A percentile compares a stretch with the other conserved stretches of the same genome.
Evolutionary conservation across 176 grass and related monocot genomes (phyloP).

Genomic region (Thalia dealbata): DNA sequence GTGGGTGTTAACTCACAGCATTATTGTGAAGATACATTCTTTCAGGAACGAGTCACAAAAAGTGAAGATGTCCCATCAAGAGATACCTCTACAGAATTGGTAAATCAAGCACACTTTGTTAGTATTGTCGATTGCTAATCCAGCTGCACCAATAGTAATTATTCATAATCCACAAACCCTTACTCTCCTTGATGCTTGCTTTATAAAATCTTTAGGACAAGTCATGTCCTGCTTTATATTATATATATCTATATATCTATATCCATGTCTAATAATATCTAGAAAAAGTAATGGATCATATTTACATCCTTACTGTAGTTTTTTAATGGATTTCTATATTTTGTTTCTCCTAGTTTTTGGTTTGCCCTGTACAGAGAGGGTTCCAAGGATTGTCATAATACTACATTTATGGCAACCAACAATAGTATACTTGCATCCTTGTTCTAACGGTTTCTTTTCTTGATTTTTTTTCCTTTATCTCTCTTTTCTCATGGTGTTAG

Average conservation of each 20-base stretch:
- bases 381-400: neutral
- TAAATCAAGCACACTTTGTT: constrained; percentile 43
- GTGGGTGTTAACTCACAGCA: constrained; percentile 29
- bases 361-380: neutral
- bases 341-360: neutral
- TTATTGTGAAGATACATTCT: constrained; percentile 25
- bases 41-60: constrained; percentile 30
- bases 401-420: too few relatives aligned
- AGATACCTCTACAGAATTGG: constrained; percentile 35
- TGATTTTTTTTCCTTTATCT: too few relatives aligned
- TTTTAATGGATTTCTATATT: neutral
- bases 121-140: constrained; percentile 16
- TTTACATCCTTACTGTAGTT: neutral
- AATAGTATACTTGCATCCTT: too few relatives aligned
- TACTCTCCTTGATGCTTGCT: neutral
- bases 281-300: neutral
- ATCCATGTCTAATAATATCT: too few relatives aligned
- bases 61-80: constrained; percentile 28
- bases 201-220: too few relatives aligned
- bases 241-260: too few relatives aligned
- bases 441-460: too few relatives aligned
- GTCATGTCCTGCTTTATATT: too few relatives aligned
- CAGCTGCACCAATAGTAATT: neutral
- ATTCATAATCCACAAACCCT: neutral
- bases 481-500: too few relatives aligned